These are phyloP conservation scores for Russula virescens DNA, from an alignment of 768 basidiomycete species.

Conservation along the genomic window DNA sequence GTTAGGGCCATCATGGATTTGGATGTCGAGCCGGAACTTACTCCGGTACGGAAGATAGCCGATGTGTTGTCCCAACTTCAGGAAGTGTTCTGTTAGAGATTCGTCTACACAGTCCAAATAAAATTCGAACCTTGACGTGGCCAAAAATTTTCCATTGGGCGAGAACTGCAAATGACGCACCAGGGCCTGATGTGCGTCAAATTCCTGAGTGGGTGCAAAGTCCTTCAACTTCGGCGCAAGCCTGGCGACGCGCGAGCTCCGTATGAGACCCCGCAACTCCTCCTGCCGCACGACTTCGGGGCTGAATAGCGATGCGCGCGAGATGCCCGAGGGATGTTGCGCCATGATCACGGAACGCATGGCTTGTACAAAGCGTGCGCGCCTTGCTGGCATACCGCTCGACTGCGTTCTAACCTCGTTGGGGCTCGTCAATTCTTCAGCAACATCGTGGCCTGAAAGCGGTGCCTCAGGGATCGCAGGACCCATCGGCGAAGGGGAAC, in stretches of 20 bases:
- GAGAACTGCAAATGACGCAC: constrained; percentile 74
- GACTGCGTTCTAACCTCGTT: neutral
- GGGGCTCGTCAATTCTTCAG: constrained; percentile 20
- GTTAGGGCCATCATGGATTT: neutral
- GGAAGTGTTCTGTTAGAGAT: neutral
- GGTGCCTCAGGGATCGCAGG: neutral
- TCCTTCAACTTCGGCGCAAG: constrained; percentile 50
- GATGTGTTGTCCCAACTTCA: constrained; percentile 69
- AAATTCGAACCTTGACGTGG: constrained; percentile 55
- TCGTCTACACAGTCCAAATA: neutral
- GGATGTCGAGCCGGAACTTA: constrained; percentile 29
- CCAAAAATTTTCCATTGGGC: constrained; percentile 66
- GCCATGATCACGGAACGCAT: constrained; percentile 47
- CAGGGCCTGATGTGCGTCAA: constrained; percentile 59
- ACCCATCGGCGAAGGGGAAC: constrained; percentile 7
- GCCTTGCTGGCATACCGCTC: constrained; percentile 23
- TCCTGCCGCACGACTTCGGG: constrained; percentile 21
- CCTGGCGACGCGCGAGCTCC: constrained; percentile 47
- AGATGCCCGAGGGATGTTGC: constrained; percentile 27
- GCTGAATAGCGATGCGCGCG: constrained; percentile 28
- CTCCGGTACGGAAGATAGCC: constrained; percentile 59
- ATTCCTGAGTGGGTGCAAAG: constrained; percentile 52
- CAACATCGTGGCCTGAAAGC: neutral
- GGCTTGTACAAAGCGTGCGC: constrained; percentile 38
- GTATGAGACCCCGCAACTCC: constrained; percentile 29